Conservation (phyloP, 2,329 filamentous ascomycete genomes). For the Colletotrichum tofieldiae region DNA sequence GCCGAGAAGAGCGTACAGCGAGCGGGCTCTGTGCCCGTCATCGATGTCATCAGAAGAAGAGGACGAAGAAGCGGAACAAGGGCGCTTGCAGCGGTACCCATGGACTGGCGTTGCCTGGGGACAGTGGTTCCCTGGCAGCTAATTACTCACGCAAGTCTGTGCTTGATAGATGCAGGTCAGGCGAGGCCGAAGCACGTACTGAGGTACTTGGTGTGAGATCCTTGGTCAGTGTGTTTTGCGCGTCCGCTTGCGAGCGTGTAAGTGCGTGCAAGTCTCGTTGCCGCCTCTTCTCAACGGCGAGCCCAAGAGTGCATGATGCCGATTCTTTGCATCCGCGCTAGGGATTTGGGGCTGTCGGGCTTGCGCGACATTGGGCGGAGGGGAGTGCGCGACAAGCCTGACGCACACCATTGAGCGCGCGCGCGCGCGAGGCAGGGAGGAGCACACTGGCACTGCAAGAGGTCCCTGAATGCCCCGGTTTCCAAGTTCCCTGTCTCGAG, state of each 20-base stretch:
- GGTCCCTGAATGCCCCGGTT: conserved; percentile 4
- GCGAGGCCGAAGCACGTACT: conserved; percentile 16
- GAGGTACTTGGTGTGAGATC: background rate
- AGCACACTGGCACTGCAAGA: background rate
- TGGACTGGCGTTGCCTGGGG: conserved; percentile 16
- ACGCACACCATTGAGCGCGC: background rate
- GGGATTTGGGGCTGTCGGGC: background rate
- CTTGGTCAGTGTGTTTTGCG: conserved; percentile 10
- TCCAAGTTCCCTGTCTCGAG: conserved; percentile 17
- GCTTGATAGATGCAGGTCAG: conserved; percentile 37
- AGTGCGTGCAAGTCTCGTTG: background rate
- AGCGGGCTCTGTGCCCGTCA: background rate
- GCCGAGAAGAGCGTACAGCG: background rate
- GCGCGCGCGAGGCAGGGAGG: conserved; percentile 1
- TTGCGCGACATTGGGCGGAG: conserved; percentile 11
- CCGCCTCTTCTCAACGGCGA: conserved; percentile 11
- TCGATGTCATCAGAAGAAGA: background rate
- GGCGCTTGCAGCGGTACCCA: conserved; percentile 27
- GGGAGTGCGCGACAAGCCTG: conserved; percentile 12
- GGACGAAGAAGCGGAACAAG: background rate
- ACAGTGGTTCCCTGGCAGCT: conserved; percentile 20
- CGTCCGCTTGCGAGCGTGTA: conserved; percentile 1
- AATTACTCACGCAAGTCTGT: conserved; percentile 39
- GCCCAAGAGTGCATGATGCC: conserved; percentile 8
- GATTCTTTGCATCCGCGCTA: conserved; percentile 24